These are phyloP conservation scores for Lipomyces yamadae DNA, from an alignment of 805 yeast species.

Conservation along the genomic window DNA sequence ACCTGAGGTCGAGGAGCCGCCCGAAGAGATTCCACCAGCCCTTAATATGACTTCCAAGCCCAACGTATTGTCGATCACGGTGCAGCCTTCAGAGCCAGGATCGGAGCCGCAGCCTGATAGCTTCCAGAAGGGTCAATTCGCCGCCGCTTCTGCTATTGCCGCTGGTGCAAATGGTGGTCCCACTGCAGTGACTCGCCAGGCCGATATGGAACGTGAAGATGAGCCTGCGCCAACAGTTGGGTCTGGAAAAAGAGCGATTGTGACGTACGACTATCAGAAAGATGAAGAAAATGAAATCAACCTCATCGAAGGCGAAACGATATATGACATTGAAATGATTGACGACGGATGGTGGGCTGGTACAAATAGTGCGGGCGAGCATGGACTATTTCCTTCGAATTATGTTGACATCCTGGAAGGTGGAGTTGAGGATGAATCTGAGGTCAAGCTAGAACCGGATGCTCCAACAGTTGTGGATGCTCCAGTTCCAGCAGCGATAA, in stretches of 20 bases:
- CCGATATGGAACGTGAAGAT: conserved; percentile 27
- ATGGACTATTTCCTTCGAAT: conserved; percentile 88
- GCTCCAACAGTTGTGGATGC: conserved; percentile 21
- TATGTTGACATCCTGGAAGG: conserved; percentile 63
- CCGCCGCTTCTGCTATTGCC: conserved; percentile 43
- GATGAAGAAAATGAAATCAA: conserved; percentile 78
- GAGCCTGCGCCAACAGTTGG: conserved; percentile 29
- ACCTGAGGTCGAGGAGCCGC: conserved; percentile 14
- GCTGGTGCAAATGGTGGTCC: conserved; percentile 36
- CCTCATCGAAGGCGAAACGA: conserved; percentile 67
- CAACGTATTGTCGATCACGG: conserved; percentile 4
- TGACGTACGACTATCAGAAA: conserved; percentile 77
- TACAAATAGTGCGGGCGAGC: conserved; percentile 66
- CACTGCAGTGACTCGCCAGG: conserved; percentile 10
- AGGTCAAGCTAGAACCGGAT: conserved; percentile 21
- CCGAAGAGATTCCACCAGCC: conserved; percentile 15
- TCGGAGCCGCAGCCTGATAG: conserved; percentile 29
- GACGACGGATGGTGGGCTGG: conserved; percentile 95
- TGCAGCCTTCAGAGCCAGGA: conserved; percentile 28
- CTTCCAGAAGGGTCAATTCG: conserved; percentile 38
- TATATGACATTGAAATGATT: conserved; percentile 67
- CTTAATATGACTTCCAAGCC: conserved; percentile 18
- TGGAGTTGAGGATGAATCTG: conserved; percentile 34
- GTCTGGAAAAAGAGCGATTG: conserved; percentile 60
- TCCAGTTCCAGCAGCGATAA: conserved; percentile 39